These are phyloP conservation scores for Paramecium sexaurelia DNA, from an alignment of 73 alveolate genomes.

Conservation along the genomic window DNA sequence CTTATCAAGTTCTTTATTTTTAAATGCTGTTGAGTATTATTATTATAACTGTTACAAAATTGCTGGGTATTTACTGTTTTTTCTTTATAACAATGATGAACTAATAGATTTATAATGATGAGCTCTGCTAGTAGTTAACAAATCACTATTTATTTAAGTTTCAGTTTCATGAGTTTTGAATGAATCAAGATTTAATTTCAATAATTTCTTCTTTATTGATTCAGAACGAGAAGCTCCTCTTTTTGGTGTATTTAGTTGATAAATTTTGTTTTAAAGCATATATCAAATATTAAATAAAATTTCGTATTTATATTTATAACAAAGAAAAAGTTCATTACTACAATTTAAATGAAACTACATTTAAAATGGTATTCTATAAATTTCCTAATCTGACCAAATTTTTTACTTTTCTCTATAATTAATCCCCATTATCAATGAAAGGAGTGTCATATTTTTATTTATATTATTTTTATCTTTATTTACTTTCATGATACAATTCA, in stretches of 20 bases:
- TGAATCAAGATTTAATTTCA: neutral
- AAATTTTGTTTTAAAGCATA: conserved; percentile 47
- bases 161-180: conserved; percentile 24
- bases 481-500: conserved; percentile 58
- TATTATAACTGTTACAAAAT: conserved; percentile 7
- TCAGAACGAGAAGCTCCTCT: conserved; percentile 1
- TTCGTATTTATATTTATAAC: neutral
- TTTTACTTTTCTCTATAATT: conserved; percentile 37
- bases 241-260: conserved; percentile 3
- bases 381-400: conserved; percentile 25
- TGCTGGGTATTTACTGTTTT: neutral
- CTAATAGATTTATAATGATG: neutral
- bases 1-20: neutral
- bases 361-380: neutral
- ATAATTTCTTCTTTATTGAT: neutral
- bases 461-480: conserved; percentile 44
- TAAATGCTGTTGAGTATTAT: conserved; percentile 29
- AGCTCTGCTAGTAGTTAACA: neutral
- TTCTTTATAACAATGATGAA: neutral
- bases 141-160: conserved; percentile 2
- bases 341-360: neutral
- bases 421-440: conserved; percentile 23
- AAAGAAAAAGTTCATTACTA: neutral
- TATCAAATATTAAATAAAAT: neutral
- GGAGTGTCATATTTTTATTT: conserved; percentile 2